Evolutionary conservation across 2,329 filamentous ascomycete genomes (phyloP), one percentile per base, ranked within the genome.

Genomic region (Penicillium psychrosexuale): DNA sequence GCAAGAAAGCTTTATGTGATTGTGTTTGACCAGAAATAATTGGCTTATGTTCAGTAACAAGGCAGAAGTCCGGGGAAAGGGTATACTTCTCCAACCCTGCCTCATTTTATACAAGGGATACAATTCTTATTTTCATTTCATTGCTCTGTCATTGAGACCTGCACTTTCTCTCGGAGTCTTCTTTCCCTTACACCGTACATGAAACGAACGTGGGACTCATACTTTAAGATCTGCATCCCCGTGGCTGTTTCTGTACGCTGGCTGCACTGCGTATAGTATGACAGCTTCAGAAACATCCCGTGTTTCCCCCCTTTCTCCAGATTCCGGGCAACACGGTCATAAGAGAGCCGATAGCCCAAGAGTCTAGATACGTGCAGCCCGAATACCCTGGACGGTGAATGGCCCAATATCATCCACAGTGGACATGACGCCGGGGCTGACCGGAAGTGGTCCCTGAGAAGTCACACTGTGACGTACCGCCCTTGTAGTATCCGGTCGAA

Each of bases 391-490:
- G 31, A 27, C 19, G 28, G 31, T 56, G 50, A 53, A 47, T 53
- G 54, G 50, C 30, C 28, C 33, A 12, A 5, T 12, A 36, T 5
- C 39, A 52, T 34, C 52, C 47, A 45, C 47, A 45, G 52, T 55
- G 52, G 52, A 24, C 52, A 50, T 55, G 34, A 44, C 15, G 28
- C 44, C 54, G 54, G 54, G 54, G 50, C 54, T 53, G 54, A 47
- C 50, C 54, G 54, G 54, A 56, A 56, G 50, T 43, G 50, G 54
- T 49, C 36, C 49, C 48, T 52, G 47, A 36, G 37, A 42, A 38
- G 47, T 45, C 51, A 51, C 40, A 45, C 43, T 47, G 53, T 55
- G 53, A 55, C 53, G 53, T 55, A 51, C 38, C 12, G 22, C 8
- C 17, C 7, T 31, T 34, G 22, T 30, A 8, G n/a, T 6, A 38